These are phyloP conservation scores for Xylaria acuta DNA, from an alignment of 495 filamentous ascomycete genomes.

Conservation along the genomic window DNA sequence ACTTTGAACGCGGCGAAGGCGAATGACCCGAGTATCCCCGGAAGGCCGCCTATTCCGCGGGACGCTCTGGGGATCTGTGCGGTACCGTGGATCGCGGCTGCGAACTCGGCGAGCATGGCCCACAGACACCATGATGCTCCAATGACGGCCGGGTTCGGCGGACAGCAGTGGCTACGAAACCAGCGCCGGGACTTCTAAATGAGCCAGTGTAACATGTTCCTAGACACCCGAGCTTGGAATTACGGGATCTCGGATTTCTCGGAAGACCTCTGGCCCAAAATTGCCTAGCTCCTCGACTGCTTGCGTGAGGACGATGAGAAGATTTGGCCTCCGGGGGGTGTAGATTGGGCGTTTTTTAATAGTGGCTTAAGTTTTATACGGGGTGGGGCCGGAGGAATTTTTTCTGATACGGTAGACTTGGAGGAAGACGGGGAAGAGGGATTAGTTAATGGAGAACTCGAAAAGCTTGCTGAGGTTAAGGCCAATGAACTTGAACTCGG, in stretches of 20 bases:
- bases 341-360: neutral
- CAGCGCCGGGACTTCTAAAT: neutral
- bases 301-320: neutral
- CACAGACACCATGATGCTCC: neutral
- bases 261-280: neutral
- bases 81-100: neutral
- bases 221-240: neutral
- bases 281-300: neutral
- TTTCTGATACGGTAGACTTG: neutral
- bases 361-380: neutral
- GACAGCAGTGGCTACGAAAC: neutral
- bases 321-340: neutral
- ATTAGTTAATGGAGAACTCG: too few species aligned
- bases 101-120: neutral
- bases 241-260: neutral
- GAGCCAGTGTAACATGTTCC: neutral
- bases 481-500: too few species aligned
- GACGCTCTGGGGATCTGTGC: neutral
- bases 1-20: neutral
- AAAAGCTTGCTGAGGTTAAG: too few species aligned
- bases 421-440: neutral
- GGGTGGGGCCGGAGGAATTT: neutral
- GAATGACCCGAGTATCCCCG: neutral
- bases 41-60: neutral
- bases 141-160: neutral